Evolutionary conservation across 176 grass and related monocot genomes (phyloP), one percentile per base, ranked within the genome.

Genomic region (Dactylis glomerata): DNA sequence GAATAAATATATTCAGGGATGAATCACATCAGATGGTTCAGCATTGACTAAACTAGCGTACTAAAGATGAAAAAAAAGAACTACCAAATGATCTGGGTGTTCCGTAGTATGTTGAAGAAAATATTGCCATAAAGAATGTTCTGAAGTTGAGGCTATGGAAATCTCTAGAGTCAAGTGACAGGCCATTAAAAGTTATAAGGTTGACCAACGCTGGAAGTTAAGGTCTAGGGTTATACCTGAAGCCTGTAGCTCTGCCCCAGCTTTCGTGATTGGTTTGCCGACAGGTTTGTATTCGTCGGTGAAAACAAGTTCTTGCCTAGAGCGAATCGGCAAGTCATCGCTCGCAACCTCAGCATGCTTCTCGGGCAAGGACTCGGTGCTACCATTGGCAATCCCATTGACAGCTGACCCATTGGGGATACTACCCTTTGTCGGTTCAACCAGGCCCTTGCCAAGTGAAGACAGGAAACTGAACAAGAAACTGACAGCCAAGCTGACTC

Each of bases 391-490:
- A 0, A 3, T 68, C 23, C 81, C 80, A 78, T 90, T 81, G 23
- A 14, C 38, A 81, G 1, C 67, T 62, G 73, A 76, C 10, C 78
- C 74, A 37, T 56, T 75, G 56, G 42, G 5, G 45, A 1, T 42
- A 52, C 63, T 79, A 80, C 46, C 33, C 61, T 89, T 84, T 55
- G 30, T 28, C 10, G 61, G 61, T 68, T 37, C 64, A 50, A 17
- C 65, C 54, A 83, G 68, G 16, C 31, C 61, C 24, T 89, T 86
- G 27, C 34, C 69, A 79, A 97, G 23, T 73, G 95, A 89, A 61
- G 85, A 87, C 56, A 97, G 79, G 84, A 97, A 97, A 41, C 78
- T 85, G 70, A 94, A 97, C 24, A 97, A 87, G 81, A 89, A 97
- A 69, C 84, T 62, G 68, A 97, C 77, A 27, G 90, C 86, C 73